Base-by-base conservation (phyloP, 352 stramenopile genomes). In the Blastocystis sp. region DNA sequence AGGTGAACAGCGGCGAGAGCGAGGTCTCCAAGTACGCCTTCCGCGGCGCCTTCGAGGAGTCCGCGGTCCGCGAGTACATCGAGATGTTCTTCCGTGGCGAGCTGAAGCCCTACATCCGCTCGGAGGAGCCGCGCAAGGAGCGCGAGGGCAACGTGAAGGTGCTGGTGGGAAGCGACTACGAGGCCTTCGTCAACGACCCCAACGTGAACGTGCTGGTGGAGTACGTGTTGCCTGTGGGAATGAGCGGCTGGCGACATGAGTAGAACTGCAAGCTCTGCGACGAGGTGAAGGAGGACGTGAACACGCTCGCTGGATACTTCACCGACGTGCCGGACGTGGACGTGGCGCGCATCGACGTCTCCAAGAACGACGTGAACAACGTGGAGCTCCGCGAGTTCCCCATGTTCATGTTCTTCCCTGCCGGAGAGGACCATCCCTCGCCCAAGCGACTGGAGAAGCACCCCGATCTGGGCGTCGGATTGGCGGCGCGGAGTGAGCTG, bases 131-230 rank as follows among this genome's bases (percentile, higher is more conserved):
- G 27, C 57, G 32, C 38, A 38, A 57, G 24, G 44, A 78, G 42
- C 67, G 67, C 36, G 67, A 78, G 4, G 67, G 67, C 16, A n/a
- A 78, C 32, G 67, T 78, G 38, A 27, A 40, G 40, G 7, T 78
- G 7, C 42, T 78, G 67, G 67, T 78, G 49, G 42, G 27, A 18
- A 38, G 2, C 27, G 67, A 78, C 42, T 78, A 56, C 51, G 67
- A 56, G 46, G 27, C 29, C 3, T 27, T 78, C 16, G 67, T 36
- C 7, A 57, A 44, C 21, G 27, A 78, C 51, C 44, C 46, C 3
- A 78, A 57, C 14, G 67, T 78, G 67, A 78, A 78, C 38, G 67
- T 78, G 1, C n/a, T 78, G n/a, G 67, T 78, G 67, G 67, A 78
- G 40, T 78, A 56, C 21, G 67, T 78, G 9, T 21, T 61, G 36